Conservation (phyloP, 2,329 filamentous ascomycete genomes). For the Trichoderma koningiopsis region DNA sequence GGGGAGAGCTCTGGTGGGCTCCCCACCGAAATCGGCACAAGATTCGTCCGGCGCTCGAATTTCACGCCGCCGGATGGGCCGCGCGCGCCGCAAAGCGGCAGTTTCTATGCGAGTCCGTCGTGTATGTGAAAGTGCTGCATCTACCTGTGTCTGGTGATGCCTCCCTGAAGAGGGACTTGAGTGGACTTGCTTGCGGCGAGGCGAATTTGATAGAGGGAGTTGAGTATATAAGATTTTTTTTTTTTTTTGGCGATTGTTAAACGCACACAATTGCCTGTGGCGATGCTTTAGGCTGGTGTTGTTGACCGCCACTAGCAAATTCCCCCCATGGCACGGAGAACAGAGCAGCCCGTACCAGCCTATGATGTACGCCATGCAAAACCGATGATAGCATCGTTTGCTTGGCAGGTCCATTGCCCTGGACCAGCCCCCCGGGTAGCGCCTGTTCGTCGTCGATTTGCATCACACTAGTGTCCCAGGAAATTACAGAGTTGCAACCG, state of each 20-base stretch:
- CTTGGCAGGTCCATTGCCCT: slow-evolving; percentile 2
- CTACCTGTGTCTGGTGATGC: neutral
- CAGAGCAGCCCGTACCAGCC: too few relatives aligned
- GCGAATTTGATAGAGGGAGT: neutral
- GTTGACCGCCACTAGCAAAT: neutral
- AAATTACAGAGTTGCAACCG: slow-evolving; percentile 10
- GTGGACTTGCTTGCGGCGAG: neutral
- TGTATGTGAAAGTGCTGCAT: neutral
- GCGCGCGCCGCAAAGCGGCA: neutral
- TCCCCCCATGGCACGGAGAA: neutral
- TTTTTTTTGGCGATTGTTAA: neutral
- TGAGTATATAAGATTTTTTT: neutral
- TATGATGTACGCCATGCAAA: neutral
- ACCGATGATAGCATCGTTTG: slow-evolving; percentile 2
- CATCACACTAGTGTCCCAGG: slow-evolving; percentile 5
- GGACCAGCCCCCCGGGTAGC: neutral
- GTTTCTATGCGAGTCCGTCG: neutral
- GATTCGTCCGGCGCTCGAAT: slow-evolving; percentile 23
- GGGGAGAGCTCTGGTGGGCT: neutral
- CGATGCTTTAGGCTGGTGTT: neutral
- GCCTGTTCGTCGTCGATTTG: neutral
- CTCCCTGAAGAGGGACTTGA: neutral
- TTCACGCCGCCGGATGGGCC: slow-evolving; percentile 19
- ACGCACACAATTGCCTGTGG: neutral
- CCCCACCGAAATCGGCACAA: slow-evolving; percentile 13